A percentile compares a stretch with the other conserved stretches of the same genome.
phyloP scores from a whole-genome alignment of 148 eudicot species.

The Vaccinium macrocarpon region DNA sequence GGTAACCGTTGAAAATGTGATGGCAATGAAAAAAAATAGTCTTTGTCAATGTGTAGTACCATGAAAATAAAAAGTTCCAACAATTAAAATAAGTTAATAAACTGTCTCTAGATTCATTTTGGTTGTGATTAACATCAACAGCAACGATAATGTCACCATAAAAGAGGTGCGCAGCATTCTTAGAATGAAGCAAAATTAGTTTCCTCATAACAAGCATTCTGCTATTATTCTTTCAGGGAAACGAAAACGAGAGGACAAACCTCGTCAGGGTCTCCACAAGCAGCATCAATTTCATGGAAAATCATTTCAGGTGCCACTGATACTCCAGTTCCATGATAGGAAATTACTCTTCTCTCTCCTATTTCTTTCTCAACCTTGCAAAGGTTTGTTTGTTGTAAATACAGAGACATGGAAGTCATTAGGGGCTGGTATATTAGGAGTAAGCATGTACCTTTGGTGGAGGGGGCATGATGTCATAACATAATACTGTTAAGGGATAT shows the following conservation, averaged over 20 bases:
- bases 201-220: background rate
- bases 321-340: conserved; percentile 80
- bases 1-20: background rate
- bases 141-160: background rate
- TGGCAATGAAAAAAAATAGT: background rate
- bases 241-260: conserved; percentile 33
- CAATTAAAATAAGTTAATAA: background rate
- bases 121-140: background rate
- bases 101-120: background rate
- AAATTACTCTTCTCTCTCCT: conserved; percentile 82
- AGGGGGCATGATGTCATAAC: conserved; percentile 98
- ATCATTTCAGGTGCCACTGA: conserved; percentile 61
- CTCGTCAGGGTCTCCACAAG: conserved; percentile 58
- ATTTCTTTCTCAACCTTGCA: conserved; percentile 91
- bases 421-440: conserved; percentile 12
- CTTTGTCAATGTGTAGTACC: background rate
- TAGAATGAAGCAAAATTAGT: background rate
- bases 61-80: background rate
- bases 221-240: background rate
- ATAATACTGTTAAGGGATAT: conserved; percentile 73
- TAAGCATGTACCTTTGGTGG: conserved; percentile 62
- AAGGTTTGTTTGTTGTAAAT: background rate
- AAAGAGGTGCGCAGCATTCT: background rate
- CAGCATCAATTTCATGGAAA: conserved; percentile 46
- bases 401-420: conserved; percentile 4